Conservation (phyloP, 805 yeast genomes). For the Candida taoyuanica region DNA sequence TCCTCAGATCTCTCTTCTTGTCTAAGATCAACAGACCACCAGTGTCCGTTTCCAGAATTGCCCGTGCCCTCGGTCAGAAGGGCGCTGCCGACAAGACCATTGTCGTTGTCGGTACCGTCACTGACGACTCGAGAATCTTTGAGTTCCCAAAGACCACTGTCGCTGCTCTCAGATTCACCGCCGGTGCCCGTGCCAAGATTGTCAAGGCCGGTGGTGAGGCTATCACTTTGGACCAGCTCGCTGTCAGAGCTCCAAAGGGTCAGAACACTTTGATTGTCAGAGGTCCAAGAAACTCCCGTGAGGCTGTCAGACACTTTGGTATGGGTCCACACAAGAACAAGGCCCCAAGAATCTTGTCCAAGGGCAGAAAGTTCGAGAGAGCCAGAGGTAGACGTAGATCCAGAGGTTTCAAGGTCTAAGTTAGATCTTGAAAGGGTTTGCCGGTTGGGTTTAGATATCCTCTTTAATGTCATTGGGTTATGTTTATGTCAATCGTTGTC, state of each 20-base stretch:
- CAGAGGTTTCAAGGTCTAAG: conserved; percentile 99
- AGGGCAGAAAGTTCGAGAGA: conserved; percentile 99
- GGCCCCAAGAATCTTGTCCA: conserved; percentile 97
- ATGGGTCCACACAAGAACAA: conserved; percentile 99
- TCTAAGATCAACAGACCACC: conserved; percentile 99
- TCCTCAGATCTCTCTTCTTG: conserved; percentile 90
- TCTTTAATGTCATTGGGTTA: conserved; percentile 16
- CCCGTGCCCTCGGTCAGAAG: conserved; percentile 74
- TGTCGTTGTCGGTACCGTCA: conserved; percentile 99
- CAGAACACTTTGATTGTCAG: conserved; percentile 96
- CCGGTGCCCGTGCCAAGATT: conserved; percentile 97
- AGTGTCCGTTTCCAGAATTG: conserved; percentile 89
- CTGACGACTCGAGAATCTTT: conserved; percentile 93
- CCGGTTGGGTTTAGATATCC: conserved; percentile 12
- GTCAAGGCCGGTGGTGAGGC: conserved; percentile 99
- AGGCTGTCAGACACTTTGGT: conserved; percentile 99
- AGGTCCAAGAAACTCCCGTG: conserved; percentile 99
- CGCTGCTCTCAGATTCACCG: conserved; percentile 99
- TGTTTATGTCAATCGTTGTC: conserved; percentile 19
- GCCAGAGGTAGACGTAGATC: conserved; percentile 99
- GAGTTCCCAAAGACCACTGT: conserved; percentile 95
- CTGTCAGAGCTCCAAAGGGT: conserved; percentile 99
- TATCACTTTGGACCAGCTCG: conserved; percentile 98
- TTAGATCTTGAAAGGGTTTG: conserved; percentile 8
- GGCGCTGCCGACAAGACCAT: conserved; percentile 89